A percentile compares a stretch with the other conserved stretches of the same genome.
Evolutionary conservation across 257 asterid species (phyloP).

Genomic region (Nicotiana undulata): DNA sequence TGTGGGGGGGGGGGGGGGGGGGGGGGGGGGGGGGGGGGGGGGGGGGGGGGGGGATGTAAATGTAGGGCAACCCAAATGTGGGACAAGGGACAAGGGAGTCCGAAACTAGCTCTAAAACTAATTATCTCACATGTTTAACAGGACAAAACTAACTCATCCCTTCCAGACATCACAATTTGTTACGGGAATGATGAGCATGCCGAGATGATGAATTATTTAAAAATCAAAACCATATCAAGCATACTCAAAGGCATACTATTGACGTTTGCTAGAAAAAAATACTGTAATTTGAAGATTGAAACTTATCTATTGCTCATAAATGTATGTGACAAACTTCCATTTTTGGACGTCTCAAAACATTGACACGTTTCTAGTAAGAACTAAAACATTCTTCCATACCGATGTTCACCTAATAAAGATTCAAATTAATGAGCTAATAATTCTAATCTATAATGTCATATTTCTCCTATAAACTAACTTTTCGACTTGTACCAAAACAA

Average conservation of each 20-base stretch:
- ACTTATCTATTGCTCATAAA: not conserved
- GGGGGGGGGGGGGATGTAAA: not conserved
- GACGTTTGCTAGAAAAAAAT: not conserved
- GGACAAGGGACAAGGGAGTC: not conserved
- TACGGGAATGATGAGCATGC: not conserved
- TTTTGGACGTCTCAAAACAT: not conserved
- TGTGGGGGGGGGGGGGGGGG: too few relatives aligned
- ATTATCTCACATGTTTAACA: not conserved
- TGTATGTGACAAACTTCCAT: not conserved
- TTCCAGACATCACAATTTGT: not conserved
- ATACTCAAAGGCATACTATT: not conserved
- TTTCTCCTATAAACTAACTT: not conserved
- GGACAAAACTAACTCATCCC: not conserved
- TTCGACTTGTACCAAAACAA: not conserved
- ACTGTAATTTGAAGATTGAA: not conserved
- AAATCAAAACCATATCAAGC: not conserved
- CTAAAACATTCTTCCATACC: not conserved
- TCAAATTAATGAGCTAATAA: not conserved
- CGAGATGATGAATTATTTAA: not conserved
- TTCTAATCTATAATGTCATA: not conserved
- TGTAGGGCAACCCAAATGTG: not conserved
- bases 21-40: too few relatives aligned
- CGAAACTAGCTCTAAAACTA: not conserved
- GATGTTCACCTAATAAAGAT: not conserved
- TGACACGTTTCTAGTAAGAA: not conserved